These are phyloP conservation scores for Mortierella sp. DNA, from an alignment of 371 early-diverging fungal genomes.

Conservation along the genomic window DNA sequence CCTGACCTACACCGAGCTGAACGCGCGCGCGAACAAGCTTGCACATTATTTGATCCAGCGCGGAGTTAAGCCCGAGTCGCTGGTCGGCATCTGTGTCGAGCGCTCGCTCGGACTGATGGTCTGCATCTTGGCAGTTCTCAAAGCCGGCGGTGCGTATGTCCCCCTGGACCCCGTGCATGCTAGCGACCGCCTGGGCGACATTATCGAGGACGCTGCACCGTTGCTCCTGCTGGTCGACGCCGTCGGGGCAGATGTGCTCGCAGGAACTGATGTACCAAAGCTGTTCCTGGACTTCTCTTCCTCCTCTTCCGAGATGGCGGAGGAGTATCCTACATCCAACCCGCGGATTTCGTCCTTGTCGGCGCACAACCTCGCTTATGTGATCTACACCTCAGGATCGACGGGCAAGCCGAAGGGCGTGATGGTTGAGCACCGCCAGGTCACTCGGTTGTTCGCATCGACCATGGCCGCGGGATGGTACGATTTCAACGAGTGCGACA, in stretches of 20 bases:
- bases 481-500: not conserved
- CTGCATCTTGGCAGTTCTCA: slow-evolving; percentile 5
- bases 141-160: slow-evolving; percentile 16
- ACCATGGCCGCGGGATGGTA: not conserved
- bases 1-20: slow-evolving; percentile 17
- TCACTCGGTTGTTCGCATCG: slow-evolving; percentile 8
- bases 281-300: not conserved
- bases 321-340: not conserved
- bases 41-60: not conserved
- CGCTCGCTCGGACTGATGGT: slow-evolving; percentile 7
- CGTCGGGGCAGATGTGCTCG: not conserved
- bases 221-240: not conserved
- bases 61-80: not conserved
- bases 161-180: slow-evolving; percentile 9
- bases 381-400: slow-evolving; percentile 63
- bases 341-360: not conserved
- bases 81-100: slow-evolving; percentile 14
- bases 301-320: not conserved
- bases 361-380: slow-evolving; percentile 15
- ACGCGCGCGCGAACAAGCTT: not conserved
- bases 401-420: slow-evolving; percentile 66
- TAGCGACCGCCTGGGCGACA: not conserved
- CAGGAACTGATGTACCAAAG: too few species aligned
- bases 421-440: slow-evolving; percentile 42
- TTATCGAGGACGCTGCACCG: not conserved